Evolutionary conservation across 208 protist genomes (phyloP), one percentile per base, ranked within the genome.

Genomic region (Trypanosoma melophagium): DNA sequence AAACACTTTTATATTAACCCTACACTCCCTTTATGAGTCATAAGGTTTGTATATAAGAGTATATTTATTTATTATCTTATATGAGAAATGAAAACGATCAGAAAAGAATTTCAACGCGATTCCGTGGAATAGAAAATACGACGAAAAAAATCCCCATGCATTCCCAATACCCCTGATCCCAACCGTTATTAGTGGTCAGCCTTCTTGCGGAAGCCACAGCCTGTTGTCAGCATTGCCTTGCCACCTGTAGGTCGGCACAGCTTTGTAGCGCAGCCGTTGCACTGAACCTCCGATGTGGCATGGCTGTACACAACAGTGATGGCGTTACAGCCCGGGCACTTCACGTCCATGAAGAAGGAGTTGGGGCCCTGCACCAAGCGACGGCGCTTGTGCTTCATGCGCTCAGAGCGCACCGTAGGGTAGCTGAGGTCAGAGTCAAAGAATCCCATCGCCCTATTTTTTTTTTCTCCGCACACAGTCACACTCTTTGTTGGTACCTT

Each of bases 331-430:
- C 94, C 92, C 49, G 94, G 94, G 92, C 98, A 99, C 87, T 98
- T 99, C 40, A 99, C 98, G 62, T 99, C 98, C 93, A 99, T 97
- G 89, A 99, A 99, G 90, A 94, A 99, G 14, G 95, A 98, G 93
- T 99, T 99, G 63, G 98, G 99, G 71, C 90, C 89, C 89, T 99
- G 99, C 51, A 99, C 97, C 17, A 99, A 88, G 71, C 99, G 92
- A 92, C 99, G 99, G 76, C 98, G 93, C 95, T 99, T 99, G 96
- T 99, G 98, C 81, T 97, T 96, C 71, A 90, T 83, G 74, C 82
- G 84, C 92, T 99, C 98, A 21, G 81, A 66, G 74, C 94, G 90
- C 63, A 89, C 80, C 70, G 86, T 91, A 61, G 99, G 99, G 91
- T 99, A 94, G 44, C 98, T 95, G 69, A 99, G 93, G 85, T 99